Percentiles rank a stretch among this genome's conserved stretches.
Evolutionary conservation across 2,329 filamentous ascomycete genomes (phyloP).

Genomic region (Fusarium robinianum): DNA sequence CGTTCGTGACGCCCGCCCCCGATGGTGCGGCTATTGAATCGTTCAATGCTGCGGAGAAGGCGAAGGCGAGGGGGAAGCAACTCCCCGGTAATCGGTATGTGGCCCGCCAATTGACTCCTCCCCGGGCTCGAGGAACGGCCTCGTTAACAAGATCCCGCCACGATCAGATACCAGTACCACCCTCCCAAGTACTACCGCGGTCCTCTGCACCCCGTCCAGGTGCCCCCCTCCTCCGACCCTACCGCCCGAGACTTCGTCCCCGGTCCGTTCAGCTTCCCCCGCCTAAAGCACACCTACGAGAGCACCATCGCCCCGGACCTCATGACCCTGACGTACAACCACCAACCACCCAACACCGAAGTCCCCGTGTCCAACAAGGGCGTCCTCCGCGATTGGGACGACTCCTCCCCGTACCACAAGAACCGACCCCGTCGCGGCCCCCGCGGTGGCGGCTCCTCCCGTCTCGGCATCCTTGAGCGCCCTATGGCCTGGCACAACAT

Average conservation of each 20-base stretch:
- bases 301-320: conserved; percentile 85
- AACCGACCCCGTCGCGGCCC: conserved; percentile 85
- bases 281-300: conserved; percentile 88
- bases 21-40: conserved; percentile 45
- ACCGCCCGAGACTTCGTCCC: conserved; percentile 86
- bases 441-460: conserved; percentile 69
- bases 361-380: conserved; percentile 55
- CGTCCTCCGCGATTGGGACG: conserved; percentile 83
- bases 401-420: conserved; percentile 90
- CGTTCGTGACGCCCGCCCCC: conserved; percentile 50
- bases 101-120: not conserved
- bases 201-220: conserved; percentile 89
- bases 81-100: conserved; percentile 55
- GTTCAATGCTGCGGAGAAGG: conserved; percentile 48
- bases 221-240: conserved; percentile 83
- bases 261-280: conserved; percentile 86
- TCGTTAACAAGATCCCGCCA: conserved; percentile 31
- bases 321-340: conserved; percentile 85
- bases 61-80: conserved; percentile 42
- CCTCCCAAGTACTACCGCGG: conserved; percentile 94
- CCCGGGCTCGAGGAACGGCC: not conserved
- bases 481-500: conserved; percentile 82
- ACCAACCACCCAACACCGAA: conserved; percentile 77
- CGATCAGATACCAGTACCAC: conserved; percentile 89
- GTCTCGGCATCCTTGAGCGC: conserved; percentile 71